Base-by-base conservation (phyloP, 192 early-diverging fungal species). In the Backusella parvicylindrica region DNA sequence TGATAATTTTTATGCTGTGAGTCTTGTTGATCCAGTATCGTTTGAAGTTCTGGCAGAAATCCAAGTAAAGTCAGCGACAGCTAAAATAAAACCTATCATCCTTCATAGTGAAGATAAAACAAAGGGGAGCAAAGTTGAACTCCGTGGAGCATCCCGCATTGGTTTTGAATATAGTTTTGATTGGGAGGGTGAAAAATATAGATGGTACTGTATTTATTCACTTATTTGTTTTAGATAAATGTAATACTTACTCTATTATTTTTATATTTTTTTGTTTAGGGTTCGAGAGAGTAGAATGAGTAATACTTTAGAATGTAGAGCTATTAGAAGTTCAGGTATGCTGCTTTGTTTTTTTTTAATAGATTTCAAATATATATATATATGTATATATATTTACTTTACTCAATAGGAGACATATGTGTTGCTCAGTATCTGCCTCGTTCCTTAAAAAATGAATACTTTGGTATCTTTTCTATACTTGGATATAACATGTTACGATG, bases 121-220 rank as follows among this genome's bases (percentile, higher is more conserved):
- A 31, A 53, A 53, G 13, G 32, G 63, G 5, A 43, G 60, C n/a
- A 49, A 67, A 31, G 33, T 67, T 21, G 41, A 41, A 28, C 37
- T 70, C 33, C 23, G 41, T 70, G 68, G 40, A 41, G n/a, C 68
- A 16, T 70, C 68, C 28, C 74, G 67, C 37, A 67, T 75, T 30
- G 49, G 74, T 15, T 75, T 75, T 26, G 74, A 75, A 40, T 75
- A 67, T 50, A 69, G 33, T 30, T 75, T 75, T 75, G 66, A 68
- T 30, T 75, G 74, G 74, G 49, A 75, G 38, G 65, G 65, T 23
- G 64, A 75, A 26, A 75, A 69, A 69, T 40, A 60, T 26, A 75
- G 36, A 69, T 75, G 74, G 74, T 75, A 75, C 21, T 60, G 36
- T 50, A 64, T 64, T 63, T 63, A 73, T 41, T 64, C n/a, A 30